Percentiles rank a stretch among this genome's conserved stretches.
phyloP scores from a whole-genome alignment of 345 rosid genomes.

The Passiflora organensis region DNA sequence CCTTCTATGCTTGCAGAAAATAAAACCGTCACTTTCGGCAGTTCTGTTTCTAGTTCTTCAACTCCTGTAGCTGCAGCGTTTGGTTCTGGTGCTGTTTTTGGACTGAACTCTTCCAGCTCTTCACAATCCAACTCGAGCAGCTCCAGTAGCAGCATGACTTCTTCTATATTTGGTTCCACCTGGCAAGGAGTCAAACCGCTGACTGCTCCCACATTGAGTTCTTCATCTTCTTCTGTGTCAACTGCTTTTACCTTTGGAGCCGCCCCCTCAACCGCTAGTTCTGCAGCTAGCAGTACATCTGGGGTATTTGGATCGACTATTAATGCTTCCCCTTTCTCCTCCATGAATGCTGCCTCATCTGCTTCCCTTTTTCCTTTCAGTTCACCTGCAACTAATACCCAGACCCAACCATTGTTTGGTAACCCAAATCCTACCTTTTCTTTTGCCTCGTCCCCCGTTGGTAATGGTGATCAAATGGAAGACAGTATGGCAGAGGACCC shows the following conservation, averaged over 20 bases:
- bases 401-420: conserved; percentile 47
- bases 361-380: conserved; percentile 20
- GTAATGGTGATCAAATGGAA: conserved; percentile 78
- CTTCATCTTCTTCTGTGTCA: conserved; percentile 42
- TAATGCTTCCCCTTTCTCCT: neutral
- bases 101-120: conserved; percentile 30
- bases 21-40: conserved; percentile 38
- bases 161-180: conserved; percentile 44
- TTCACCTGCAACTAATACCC: conserved; percentile 38
- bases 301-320: conserved; percentile 46
- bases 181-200: conserved; percentile 42
- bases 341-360: too few species aligned
- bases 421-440: conserved; percentile 35
- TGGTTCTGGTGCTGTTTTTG: conserved; percentile 47
- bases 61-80: conserved; percentile 30
- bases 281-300: conserved; percentile 27
- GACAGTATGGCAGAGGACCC: conserved; percentile 99
- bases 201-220: conserved; percentile 28
- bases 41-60: conserved; percentile 48
- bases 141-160: conserved; percentile 35
- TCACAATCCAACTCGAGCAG: conserved; percentile 27
- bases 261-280: conserved; percentile 37
- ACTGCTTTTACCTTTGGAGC: conserved; percentile 45
- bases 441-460: conserved; percentile 42
- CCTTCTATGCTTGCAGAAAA: conserved; percentile 47